These are phyloP conservation scores for Scenedesmus sp. DNA, from an alignment of 163 green algal species.

Conservation along the genomic window DNA sequence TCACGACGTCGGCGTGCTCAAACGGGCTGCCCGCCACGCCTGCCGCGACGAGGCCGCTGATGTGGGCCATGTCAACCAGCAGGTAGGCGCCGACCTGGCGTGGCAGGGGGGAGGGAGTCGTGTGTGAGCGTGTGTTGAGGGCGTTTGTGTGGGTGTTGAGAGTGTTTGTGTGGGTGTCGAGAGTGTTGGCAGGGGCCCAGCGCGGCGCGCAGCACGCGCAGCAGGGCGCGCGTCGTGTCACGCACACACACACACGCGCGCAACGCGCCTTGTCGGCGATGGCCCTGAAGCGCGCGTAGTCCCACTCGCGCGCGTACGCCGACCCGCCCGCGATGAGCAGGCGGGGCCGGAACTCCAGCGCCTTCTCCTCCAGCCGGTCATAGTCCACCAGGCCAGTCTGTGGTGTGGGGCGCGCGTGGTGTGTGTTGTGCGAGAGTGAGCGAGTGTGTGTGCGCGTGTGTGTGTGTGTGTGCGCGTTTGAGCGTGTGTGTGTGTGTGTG, in stretches of 20 bases:
- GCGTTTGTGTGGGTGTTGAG: no score
- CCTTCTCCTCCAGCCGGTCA: constrained; percentile 88
- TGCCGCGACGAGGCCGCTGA: constrained; percentile 87
- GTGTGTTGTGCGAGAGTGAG: background rate
- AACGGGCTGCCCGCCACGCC: constrained; percentile 84
- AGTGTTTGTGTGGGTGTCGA: no score
- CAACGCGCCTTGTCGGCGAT: constrained; percentile 87
- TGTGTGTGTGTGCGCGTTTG: no score
- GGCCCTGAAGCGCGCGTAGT: constrained; percentile 90
- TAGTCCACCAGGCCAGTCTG: constrained; percentile 95
- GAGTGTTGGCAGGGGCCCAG: no score
- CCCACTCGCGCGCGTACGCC: constrained; percentile 93
- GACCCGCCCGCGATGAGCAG: constrained; percentile 94
- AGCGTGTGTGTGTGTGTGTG: no score
- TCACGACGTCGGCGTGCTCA: constrained; percentile 90
- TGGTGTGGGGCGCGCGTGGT: no score
- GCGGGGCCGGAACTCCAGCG: constrained; percentile 85
- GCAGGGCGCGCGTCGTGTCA: no score
- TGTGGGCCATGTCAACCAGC: constrained; percentile 97
- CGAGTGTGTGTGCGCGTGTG: no score
- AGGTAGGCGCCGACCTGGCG: constrained; percentile 83
- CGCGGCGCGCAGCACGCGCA: no score
- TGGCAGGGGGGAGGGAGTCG: no score
- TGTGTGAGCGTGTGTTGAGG: no score
- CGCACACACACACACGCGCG: no score